Evolutionary conservation across 2,329 filamentous ascomycete species (phyloP).

Genomic region (Ilyonectria mors-panacis): DNA sequence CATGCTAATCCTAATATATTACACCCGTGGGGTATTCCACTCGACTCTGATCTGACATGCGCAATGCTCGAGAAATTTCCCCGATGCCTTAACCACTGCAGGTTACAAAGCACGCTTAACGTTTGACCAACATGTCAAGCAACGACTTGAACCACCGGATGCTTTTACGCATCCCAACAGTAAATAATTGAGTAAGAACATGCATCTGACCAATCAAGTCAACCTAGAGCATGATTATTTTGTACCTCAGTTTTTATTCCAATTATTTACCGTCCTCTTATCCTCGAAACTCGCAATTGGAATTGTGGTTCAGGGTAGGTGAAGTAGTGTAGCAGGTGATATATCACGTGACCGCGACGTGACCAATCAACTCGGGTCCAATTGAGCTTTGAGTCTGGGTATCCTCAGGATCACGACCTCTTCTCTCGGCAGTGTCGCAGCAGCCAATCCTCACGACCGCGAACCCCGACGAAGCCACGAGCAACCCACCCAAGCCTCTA

Average conservation of each 20-base stretch:
- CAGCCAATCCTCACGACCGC: conserved; percentile 40
- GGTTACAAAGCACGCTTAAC: too few relatives aligned
- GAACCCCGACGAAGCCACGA: conserved; percentile 38
- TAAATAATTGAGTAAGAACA: too few relatives aligned
- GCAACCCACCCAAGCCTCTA: conserved; percentile 31
- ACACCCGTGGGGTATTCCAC: not conserved
- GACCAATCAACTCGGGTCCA: conserved; percentile 47
- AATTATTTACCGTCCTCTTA: too few relatives aligned
- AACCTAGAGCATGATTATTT: not conserved
- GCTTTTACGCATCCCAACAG: too few relatives aligned
- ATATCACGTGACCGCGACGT: conserved; percentile 41
- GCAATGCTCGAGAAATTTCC: too few relatives aligned
- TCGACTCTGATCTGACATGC: too few relatives aligned
- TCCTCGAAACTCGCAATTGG: too few relatives aligned
- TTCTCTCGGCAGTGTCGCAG: conserved; percentile 44
- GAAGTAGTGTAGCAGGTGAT: rapidly evolving
- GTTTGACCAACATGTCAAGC: too few relatives aligned
- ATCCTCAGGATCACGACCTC: conserved; percentile 49
- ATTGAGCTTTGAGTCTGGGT: conserved; percentile 46
- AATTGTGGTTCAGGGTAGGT: conserved; percentile 33
- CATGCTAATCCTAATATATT: not conserved
- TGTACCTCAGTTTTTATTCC: not conserved
- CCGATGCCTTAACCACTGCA: too few relatives aligned
- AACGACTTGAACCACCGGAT: too few relatives aligned
- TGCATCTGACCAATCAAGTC: too few relatives aligned